Evolutionary conservation across 495 filamentous ascomycete species (phyloP), one percentile per base, ranked within the genome.

Genomic region (Physcia stellaris): DNA sequence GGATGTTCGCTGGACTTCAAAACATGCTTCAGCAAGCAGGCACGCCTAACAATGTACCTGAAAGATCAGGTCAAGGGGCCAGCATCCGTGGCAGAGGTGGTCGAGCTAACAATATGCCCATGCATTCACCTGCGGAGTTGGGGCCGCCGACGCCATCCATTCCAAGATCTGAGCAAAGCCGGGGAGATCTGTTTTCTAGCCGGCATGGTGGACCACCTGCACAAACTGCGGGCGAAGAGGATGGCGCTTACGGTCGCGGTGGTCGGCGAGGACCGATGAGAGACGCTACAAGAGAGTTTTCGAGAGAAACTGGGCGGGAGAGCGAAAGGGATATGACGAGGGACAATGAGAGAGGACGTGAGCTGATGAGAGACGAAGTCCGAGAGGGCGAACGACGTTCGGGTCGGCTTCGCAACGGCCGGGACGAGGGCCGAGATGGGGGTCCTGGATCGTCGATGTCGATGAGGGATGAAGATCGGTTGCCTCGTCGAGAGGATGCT

Each of bases 1-100:
- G 50, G 12, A n/a, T n/a, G 11, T 53, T 53, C 35, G 48, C 43
- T 31, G 43, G 41, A 21, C 28, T 53, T 18, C 50, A 53, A 31
- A 41, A 29, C 17, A 40, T 50, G 15, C 43, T 53, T 15, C 50
- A 53, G 36, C 47, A 53, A 40, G 39, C 39, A 20, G 37, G 28
- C 21, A 35, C 24, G 12, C 39, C 39, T 12, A 20, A 21, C 6
- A 36, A 36, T 10, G 39, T 29, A 3, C 24, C 46, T 1, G 50
- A 50, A 12, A 36, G 50, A 33, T 40, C 32, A 19, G 48, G 43
- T 18, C 50, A 53, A 42, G 50, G 50, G 5, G 41, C 50, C 15
- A 53, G 43, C 30, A 53, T 53, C 18, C 47, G 50, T 15, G 50
- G 50, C 18, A 44, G 50, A 37, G 50, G 50, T 27, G 47, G 47